These are phyloP conservation scores for Cutaneotrichosporon spelunceum DNA, from an alignment of 1,284 basidiomycete species.

Conservation along the genomic window DNA sequence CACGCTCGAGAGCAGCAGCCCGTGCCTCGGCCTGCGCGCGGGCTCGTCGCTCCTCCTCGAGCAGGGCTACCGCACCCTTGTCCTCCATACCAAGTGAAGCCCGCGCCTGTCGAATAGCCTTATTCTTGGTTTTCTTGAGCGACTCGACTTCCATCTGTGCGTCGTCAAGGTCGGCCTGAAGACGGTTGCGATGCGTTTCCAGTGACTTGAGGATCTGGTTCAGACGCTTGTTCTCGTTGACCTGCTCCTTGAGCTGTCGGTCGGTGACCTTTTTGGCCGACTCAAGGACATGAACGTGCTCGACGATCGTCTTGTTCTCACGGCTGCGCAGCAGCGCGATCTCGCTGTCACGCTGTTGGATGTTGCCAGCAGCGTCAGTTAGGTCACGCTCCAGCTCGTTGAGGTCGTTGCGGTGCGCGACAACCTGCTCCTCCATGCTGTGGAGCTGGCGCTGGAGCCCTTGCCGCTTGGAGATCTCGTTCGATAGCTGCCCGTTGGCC, in stretches of 20 bases:
- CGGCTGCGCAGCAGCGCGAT: slow-evolving; percentile 77
- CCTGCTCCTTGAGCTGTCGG: slow-evolving; percentile 71
- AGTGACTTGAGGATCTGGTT: slow-evolving; percentile 40
- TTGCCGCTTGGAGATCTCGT: slow-evolving; percentile 59
- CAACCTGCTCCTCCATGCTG: slow-evolving; percentile 66
- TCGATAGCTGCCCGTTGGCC: slow-evolving; percentile 52
- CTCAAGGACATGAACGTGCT: slow-evolving; percentile 96
- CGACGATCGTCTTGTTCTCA: slow-evolving; percentile 94
- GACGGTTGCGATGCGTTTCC: slow-evolving; percentile 55
- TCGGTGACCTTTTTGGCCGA: slow-evolving; percentile 96
- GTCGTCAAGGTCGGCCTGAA: slow-evolving; percentile 83
- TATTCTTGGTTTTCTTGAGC: slow-evolving; percentile 60
- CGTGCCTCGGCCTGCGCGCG: slow-evolving; percentile 35
- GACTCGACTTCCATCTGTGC: slow-evolving; percentile 69
- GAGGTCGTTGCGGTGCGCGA: slow-evolving; percentile 66
- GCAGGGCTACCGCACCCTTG: slow-evolving; percentile 28
- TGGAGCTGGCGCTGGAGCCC: slow-evolving; percentile 68
- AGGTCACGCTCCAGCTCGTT: slow-evolving; percentile 73
- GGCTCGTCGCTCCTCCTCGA: slow-evolving; percentile 41
- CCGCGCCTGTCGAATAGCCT: slow-evolving; percentile 37
- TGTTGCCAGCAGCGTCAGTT: slow-evolving; percentile 70
- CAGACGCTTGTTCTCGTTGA: slow-evolving; percentile 45
- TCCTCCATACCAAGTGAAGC: slow-evolving; percentile 40
- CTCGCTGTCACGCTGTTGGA: slow-evolving; percentile 80
- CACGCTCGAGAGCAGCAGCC: slow-evolving; percentile 39